These are phyloP conservation scores for Phytophthora sansomeana DNA, from an alignment of 352 stramenopile species.

Conservation along the genomic window DNA sequence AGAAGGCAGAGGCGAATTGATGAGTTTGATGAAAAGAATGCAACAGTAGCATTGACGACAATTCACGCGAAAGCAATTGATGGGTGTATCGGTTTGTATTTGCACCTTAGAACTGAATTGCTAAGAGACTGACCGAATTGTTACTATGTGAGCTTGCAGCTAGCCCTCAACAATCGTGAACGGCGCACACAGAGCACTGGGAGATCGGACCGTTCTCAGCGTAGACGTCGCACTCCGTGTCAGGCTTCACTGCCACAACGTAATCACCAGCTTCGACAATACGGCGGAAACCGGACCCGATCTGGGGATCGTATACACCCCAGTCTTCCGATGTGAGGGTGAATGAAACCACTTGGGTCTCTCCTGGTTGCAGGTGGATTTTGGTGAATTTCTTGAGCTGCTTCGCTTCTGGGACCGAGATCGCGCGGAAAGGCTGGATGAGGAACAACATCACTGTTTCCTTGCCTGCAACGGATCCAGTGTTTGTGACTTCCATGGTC, in stretches of 20 bases:
- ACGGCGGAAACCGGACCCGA: conserved; percentile 58
- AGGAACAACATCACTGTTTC: conserved; percentile 87
- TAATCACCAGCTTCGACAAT: conserved; percentile 73
- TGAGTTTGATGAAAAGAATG: background rate
- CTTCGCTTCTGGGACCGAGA: conserved; percentile 80
- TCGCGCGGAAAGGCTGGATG: conserved; percentile 63
- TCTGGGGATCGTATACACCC: conserved; percentile 67
- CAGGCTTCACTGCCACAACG: conserved; percentile 67
- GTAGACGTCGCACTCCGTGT: conserved; percentile 82
- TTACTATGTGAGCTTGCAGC: conserved; percentile 4
- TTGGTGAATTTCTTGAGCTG: conserved; percentile 86
- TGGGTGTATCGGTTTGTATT: conserved; percentile 21
- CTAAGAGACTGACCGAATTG: conserved; percentile 21
- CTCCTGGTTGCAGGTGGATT: conserved; percentile 59
- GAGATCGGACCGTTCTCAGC: conserved; percentile 13
- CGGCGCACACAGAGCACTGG: conserved; percentile 52
- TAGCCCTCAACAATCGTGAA: conserved; percentile 53
- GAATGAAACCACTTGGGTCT: conserved; percentile 49
- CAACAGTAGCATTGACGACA: no score
- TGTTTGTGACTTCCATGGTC: conserved; percentile 76
- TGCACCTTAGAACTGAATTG: background rate
- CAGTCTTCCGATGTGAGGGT: conserved; percentile 59
- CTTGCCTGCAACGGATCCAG: conserved; percentile 61
- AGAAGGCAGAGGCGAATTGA: conserved; percentile 20
- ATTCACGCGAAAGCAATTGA: conserved; percentile 4